Evolutionary conservation across 352 stramenopile genomes (phyloP).

Genomic region (Phytophthora melonis): DNA sequence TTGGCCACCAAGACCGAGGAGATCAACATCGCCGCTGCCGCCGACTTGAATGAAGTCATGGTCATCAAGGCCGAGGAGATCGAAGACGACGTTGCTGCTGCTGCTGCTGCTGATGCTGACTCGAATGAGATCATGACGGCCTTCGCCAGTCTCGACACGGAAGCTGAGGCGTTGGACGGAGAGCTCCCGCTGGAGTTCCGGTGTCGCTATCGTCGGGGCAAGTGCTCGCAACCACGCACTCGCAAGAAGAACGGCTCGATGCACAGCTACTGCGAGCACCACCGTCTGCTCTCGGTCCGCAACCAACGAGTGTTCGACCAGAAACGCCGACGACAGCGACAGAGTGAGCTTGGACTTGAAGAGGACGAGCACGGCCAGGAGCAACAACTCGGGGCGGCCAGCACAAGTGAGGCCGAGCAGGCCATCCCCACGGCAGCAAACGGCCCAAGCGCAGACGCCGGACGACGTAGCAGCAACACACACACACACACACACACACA

Average conservation of each 20-base stretch:
- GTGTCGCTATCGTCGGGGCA: conserved; percentile 62
- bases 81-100: neutral
- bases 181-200: conserved; percentile 28
- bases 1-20: conserved; percentile 6
- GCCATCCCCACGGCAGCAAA: neutral
- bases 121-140: conserved; percentile 40
- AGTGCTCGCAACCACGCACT: conserved; percentile 60
- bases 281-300: conserved; percentile 60
- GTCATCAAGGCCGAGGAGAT: conserved; percentile 13
- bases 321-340: conserved; percentile 45
- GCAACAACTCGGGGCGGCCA: neutral
- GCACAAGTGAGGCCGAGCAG: neutral
- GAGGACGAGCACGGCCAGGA: conserved; percentile 1
- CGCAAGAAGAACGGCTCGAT: conserved; percentile 72
- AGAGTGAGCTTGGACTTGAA: neutral
- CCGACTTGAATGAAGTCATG: conserved; percentile 31
- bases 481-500: neutral
- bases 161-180: conserved; percentile 5
- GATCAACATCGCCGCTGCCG: neutral
- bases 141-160: conserved; percentile 39
- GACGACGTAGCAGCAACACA: conserved; percentile 7
- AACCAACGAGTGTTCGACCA: conserved; percentile 72
- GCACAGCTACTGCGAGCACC: conserved; percentile 74
- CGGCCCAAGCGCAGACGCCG: conserved; percentile 12
- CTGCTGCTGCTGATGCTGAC: no score